Conservation (phyloP, 1,284 basidiomycete genomes). For the Tetrapyrgos nigripes region DNA sequence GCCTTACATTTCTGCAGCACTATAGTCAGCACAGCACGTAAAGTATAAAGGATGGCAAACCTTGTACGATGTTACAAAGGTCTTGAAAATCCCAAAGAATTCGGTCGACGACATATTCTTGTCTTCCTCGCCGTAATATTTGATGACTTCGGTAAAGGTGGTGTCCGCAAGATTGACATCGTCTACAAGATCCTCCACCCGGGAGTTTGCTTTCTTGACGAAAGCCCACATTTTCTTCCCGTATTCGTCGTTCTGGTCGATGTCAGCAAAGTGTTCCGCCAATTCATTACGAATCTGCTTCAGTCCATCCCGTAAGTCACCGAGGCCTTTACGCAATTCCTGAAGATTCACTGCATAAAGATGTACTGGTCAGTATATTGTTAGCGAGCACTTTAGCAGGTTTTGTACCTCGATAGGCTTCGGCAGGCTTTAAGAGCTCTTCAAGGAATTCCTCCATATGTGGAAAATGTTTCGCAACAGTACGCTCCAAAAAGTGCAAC, state of each 20-base stretch:
- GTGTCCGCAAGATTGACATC: constrained; percentile 85
- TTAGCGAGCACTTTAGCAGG: neutral
- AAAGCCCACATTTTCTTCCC: constrained; percentile 92
- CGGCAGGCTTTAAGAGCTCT: constrained; percentile 89
- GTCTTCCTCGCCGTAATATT: constrained; percentile 92
- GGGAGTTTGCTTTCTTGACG: constrained; percentile 72
- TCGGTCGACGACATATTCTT: constrained; percentile 83
- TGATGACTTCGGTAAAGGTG: constrained; percentile 82
- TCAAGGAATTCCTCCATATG: constrained; percentile 90
- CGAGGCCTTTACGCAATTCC: constrained; percentile 77
- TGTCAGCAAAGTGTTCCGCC: constrained; percentile 77
- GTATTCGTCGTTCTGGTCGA: constrained; percentile 78
- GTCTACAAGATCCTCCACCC: constrained; percentile 84
- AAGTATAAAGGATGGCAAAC: constrained; percentile 45
- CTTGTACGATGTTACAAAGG: constrained; percentile 91
- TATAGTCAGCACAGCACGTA: constrained; percentile 1
- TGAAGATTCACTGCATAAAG: constrained; percentile 71
- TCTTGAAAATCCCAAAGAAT: constrained; percentile 96
- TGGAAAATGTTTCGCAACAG: constrained; percentile 88
- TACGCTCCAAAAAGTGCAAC: constrained; percentile 93
- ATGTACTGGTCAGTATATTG: constrained; percentile 13
- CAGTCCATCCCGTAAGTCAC: constrained; percentile 81
- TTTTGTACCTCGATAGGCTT: constrained; percentile 87
- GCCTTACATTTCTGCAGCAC: constrained; percentile 83
- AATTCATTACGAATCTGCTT: constrained; percentile 81